Percentiles rank a stretch among this genome's conserved stretches.
phyloP scores from a whole-genome alignment of 768 basidiomycete species.

The Suillus sp. region DNA sequence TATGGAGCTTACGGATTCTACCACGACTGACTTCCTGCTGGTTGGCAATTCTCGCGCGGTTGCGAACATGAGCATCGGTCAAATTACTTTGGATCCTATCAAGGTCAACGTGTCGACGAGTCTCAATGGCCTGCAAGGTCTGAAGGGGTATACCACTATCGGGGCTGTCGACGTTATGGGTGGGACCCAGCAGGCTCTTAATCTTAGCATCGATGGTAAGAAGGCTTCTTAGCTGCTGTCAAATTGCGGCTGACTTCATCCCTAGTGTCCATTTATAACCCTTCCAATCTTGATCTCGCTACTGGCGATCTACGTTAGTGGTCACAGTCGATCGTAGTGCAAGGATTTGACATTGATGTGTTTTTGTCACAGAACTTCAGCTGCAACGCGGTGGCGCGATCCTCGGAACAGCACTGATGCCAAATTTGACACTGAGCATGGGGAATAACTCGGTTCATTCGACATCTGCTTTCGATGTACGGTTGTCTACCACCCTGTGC shows the following conservation, averaged over 20 bases:
- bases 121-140: constrained; percentile 60
- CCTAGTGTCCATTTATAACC: constrained; percentile 64
- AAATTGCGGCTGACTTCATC: constrained; percentile 6
- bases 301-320: constrained; percentile 66
- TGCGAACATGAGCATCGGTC: constrained; percentile 62
- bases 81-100: constrained; percentile 70
- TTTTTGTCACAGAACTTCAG: constrained; percentile 47
- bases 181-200: constrained; percentile 59
- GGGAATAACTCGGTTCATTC: constrained; percentile 61
- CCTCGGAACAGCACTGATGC: constrained; percentile 63
- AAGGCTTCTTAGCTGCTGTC: neutral
- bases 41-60: constrained; percentile 61
- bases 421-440: constrained; percentile 57
- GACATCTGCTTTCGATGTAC: constrained; percentile 52
- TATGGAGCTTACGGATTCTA: constrained; percentile 53
- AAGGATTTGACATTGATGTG: neutral
- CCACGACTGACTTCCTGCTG: constrained; percentile 53
- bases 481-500: neutral
- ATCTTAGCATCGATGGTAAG: constrained; percentile 59
- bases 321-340: neutral
- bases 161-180: constrained; percentile 65
- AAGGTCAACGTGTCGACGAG: constrained; percentile 68
- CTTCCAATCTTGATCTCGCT: constrained; percentile 62
- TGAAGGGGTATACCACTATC: constrained; percentile 58
- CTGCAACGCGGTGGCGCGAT: constrained; percentile 51